phyloP scores from a whole-genome alignment of 371 early-diverging fungal species.

The Mucor sp. region DNA sequence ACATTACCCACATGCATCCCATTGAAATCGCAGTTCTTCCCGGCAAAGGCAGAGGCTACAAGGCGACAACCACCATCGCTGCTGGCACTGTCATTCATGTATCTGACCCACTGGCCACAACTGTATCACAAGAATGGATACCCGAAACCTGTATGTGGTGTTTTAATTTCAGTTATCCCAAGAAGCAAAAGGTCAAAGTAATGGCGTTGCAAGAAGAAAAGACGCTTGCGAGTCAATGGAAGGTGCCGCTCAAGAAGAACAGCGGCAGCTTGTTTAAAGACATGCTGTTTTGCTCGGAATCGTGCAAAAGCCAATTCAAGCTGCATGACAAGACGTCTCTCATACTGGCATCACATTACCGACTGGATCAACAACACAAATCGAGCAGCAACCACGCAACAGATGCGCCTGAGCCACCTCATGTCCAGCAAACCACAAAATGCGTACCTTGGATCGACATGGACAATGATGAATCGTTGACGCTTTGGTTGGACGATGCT shows the following conservation, averaged over 20 bases:
- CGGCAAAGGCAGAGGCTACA: conserved; percentile 41
- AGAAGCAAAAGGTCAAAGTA: conserved; percentile 31
- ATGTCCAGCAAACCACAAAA: neutral
- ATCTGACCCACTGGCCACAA: conserved; percentile 34
- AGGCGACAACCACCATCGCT: conserved; percentile 26
- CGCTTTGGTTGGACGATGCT: conserved; percentile 25
- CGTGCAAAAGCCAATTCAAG: conserved; percentile 16
- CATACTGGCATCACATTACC: neutral
- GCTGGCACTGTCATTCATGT: conserved; percentile 30
- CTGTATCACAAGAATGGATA: conserved; percentile 43
- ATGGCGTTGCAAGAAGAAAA: conserved; percentile 6
- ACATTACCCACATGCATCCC: neutral
- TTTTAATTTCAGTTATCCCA: conserved; percentile 42
- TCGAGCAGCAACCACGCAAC: neutral
- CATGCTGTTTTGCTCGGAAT: conserved; percentile 36
- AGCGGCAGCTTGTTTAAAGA: conserved; percentile 11
- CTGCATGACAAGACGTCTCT: neutral
- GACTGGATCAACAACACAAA: conserved; percentile 12
- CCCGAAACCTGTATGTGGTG: conserved; percentile 47
- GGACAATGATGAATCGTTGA: conserved; percentile 8
- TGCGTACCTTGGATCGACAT: conserved; percentile 8
- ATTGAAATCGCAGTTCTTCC: conserved; percentile 23
- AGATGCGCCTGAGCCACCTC: neutral
- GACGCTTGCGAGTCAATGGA: neutral
- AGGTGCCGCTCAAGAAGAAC: neutral